Evolutionary conservation across 345 rosid species (phyloP).

Genomic region (Acer negundo): DNA sequence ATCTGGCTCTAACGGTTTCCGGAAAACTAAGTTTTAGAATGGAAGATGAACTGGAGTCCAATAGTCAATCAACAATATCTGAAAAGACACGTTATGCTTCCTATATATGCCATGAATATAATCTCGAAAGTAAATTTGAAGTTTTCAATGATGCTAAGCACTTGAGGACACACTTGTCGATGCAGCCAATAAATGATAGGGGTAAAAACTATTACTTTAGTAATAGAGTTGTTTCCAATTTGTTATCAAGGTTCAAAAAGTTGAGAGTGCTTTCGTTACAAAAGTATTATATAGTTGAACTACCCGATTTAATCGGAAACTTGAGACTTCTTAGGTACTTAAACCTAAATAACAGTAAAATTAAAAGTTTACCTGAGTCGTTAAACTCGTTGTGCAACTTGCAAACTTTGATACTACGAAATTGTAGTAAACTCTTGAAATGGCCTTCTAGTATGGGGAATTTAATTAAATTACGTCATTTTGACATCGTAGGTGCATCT

Average conservation of each 20-base stretch:
- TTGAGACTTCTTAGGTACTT: constrained; percentile 12
- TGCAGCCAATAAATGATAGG: neutral
- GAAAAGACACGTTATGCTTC: neutral
- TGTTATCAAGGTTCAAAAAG: neutral
- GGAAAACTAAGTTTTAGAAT: neutral
- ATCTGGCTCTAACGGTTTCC: neutral
- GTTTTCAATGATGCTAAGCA: neutral
- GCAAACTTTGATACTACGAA: constrained; percentile 2
- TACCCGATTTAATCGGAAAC: neutral
- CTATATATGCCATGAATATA: neutral
- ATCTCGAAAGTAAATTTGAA: neutral
- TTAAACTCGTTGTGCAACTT: constrained; percentile 3
- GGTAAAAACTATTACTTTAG: neutral
- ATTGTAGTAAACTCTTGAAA: neutral
- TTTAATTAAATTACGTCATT: constrained; percentile 9
- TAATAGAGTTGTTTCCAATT: neutral
- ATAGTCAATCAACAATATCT: neutral
- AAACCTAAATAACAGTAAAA: neutral
- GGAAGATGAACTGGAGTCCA: neutral
- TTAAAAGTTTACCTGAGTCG: constrained; percentile 5
- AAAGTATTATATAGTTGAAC: neutral
- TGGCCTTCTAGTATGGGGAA: neutral
- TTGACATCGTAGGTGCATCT: neutral
- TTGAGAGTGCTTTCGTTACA: neutral
- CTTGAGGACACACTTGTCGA: neutral